phyloP scores from a whole-genome alignment of 1,139 yeast genomes.

The Arxiozyma heterogenica region DNA sequence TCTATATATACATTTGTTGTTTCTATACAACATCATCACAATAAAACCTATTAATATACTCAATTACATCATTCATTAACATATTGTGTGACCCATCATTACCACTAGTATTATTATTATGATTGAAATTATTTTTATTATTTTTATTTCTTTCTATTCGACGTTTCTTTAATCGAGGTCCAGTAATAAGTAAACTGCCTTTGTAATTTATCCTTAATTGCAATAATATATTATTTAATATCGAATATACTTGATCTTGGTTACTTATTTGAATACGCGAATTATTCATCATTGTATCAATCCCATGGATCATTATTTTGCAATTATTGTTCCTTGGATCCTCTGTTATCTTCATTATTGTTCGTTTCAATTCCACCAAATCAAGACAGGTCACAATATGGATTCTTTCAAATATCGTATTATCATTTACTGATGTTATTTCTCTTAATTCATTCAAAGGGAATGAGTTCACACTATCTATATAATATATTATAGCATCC shows the following conservation, averaged over 20 bases:
- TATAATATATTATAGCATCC: conserved; percentile 13
- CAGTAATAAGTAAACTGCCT: neutral
- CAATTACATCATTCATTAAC: neutral
- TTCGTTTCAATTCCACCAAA: conserved; percentile 16
- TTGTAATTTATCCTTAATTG: neutral
- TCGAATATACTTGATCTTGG: neutral
- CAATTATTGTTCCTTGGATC: neutral
- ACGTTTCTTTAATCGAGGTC: neutral
- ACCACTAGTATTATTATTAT: no score
- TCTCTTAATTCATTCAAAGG: conserved; percentile 22
- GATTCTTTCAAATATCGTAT: conserved; percentile 20
- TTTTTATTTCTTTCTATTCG: neutral
- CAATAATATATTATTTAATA: neutral
- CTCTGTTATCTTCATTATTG: neutral
- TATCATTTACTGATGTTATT: conserved; percentile 12
- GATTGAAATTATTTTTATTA: no score
- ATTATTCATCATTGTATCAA: conserved; percentile 2
- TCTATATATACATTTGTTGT: neutral
- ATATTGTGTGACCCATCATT: neutral
- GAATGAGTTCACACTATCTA: conserved; percentile 24
- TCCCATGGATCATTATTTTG: conserved; percentile 1
- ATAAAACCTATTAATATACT: neutral
- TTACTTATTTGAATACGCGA: neutral
- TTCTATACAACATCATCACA: neutral
- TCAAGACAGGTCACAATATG: conserved; percentile 22